These are phyloP conservation scores for Sphaerostilbella broomeana DNA, from an alignment of 2,329 filamentous ascomycete species.

Conservation along the genomic window DNA sequence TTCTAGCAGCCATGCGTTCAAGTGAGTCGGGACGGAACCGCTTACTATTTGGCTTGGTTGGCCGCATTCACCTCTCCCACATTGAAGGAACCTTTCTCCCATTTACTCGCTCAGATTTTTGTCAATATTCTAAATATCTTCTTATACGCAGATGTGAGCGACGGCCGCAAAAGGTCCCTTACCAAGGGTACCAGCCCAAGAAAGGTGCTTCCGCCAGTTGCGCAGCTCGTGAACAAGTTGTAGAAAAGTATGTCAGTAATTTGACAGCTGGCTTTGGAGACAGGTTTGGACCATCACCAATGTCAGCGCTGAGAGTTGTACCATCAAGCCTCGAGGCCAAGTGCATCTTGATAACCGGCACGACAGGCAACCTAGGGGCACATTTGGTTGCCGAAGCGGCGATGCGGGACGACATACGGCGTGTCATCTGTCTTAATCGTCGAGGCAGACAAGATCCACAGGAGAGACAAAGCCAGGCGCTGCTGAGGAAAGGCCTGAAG, in stretches of 20 bases:
- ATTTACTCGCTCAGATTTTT: not conserved
- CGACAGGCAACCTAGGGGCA: constrained; percentile 32
- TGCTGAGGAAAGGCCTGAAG: constrained; percentile 5
- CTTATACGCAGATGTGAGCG: not conserved
- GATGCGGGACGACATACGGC: constrained; percentile 19
- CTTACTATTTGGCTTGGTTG: no score
- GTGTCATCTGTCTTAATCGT: constrained; percentile 42
- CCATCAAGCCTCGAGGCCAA: not conserved
- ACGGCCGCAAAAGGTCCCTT: not conserved
- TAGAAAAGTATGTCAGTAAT: constrained; percentile 1
- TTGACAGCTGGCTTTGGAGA: not conserved
- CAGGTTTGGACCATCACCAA: not conserved
- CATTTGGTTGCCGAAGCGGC: constrained; percentile 29
- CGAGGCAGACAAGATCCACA: not conserved
- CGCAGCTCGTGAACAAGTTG: not conserved
- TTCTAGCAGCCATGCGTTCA: no score
- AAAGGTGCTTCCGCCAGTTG: not conserved
- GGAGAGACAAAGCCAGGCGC: constrained; percentile 6
- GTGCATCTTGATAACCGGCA: constrained; percentile 32
- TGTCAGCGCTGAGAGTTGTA: not conserved
- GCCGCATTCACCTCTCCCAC: no score
- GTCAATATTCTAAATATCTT: not conserved
- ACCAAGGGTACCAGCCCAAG: not conserved
- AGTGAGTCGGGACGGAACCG: no score
- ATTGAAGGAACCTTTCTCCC: no score